Base-by-base conservation (phyloP, 2,329 filamentous ascomycete species). In the Cryoendolithus antarcticus region DNA sequence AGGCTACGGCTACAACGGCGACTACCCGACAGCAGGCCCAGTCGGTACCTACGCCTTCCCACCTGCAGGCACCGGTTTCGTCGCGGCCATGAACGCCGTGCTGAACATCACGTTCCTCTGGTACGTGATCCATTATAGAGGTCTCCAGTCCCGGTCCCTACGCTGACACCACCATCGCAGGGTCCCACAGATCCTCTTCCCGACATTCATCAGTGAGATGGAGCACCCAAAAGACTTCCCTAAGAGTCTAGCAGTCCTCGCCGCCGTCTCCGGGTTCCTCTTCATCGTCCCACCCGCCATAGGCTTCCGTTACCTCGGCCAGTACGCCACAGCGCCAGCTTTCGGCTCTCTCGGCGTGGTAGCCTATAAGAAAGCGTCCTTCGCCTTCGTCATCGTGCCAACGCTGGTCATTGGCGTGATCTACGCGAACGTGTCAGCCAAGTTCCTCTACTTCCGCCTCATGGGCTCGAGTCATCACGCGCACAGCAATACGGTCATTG, bases 371-470 rank as follows among this genome's bases (percentile, higher is more conserved):
- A 70, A 70, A 44, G 63, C 57, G 1, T 66, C 62, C 0, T 70
- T 70, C 44, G 63, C 65, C 1, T 69, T 70, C 43, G 66, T 70
- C 35, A 70, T 70, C 40, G 66, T 95, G 33, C 88, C 89, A 2
- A 85, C 84, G 0, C 88, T 95, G 50, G 58, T 93, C 37, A 77
- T 95, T 30, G 88, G 89, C 3, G 84, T 95, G 38, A 77, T 93
- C 1, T 93, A 85, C 63, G 95, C 94, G 88, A 85, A 74, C 44
- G 69, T 95, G 1, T 69, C 1, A 1, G 65, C 62, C 15, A 70
- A 69, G 33, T 67, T 68, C 53, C 49, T 69, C 50, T 70, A 66
- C 43, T 55, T 50, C 39, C 59, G 59, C 19, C 47, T 67, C 32
- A 61, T 70, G 56, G 61, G 65, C 29, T 57, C 51, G 3, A 67